Evolutionary conservation across 2,329 filamentous ascomycete species (phyloP), one percentile per base, ranked within the genome.

Genomic region (Fusarium stilboides): DNA sequence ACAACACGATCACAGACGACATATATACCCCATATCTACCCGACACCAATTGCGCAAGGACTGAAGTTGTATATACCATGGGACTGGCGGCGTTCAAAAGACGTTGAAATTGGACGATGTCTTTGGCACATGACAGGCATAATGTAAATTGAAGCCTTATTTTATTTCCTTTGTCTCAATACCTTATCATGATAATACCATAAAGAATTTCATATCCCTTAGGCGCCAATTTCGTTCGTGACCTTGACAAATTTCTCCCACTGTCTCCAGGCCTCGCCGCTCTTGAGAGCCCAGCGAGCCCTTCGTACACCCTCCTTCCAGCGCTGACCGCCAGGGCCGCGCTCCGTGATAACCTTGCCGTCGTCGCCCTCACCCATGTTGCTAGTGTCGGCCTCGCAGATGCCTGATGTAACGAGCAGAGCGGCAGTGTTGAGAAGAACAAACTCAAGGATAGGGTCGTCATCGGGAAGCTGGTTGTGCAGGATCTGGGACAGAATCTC

Each of bases 221-320:
- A 76, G 8, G 57, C 72, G 37, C 66, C 76, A 62, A 84, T 76
- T 47, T 79, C 75, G 75, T 95, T 94, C 12, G 93, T 97, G 34
- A 93, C 89, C 62, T 95, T 88, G 37, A 97, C 94, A 81, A 98
- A 98, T 22, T 85, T 85, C 59, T 90, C 85, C 89, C 96, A 95
- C 81, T 94, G 90, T 77, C 85, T 90, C 85, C 93, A 90, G n/a
- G 95, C 93, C 77, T 91, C 89, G 46, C 95, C 94, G 78, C 93
- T 97, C 80, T 90, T 88, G 47, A 99, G 87, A 13, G 94, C 94
- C 92, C 93, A 97, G 74, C 91, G 89, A 17, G 96, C 96, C 77
- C 94, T 87, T 73, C 95, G 86, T 15, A 98, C 88, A 53, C 95
- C 96, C 77, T 98, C 95, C 83, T 97, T 99, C 96, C 96, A 99